These are phyloP conservation scores for Ophiostoma perfectum DNA, from an alignment of 2,329 filamentous ascomycete genomes.

Conservation along the genomic window DNA sequence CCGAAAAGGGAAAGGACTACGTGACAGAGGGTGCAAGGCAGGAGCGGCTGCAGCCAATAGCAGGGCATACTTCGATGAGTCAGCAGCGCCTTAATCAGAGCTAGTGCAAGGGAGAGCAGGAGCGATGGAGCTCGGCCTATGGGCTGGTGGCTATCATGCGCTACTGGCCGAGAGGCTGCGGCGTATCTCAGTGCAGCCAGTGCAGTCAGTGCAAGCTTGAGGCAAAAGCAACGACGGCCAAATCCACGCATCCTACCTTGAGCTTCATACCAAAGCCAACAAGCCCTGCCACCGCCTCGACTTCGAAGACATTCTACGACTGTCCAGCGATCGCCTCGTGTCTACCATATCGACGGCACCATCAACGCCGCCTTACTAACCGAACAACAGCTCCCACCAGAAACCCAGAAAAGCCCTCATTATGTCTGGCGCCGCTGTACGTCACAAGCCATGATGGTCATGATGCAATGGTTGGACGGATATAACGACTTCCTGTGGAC, in stretches of 20 bases:
- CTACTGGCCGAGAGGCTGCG: neutral
- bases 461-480: neutral
- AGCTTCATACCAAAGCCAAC: neutral
- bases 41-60: neutral
- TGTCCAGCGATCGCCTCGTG: neutral
- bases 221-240: constrained; percentile 4
- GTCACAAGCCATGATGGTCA: constrained; percentile 21
- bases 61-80: neutral
- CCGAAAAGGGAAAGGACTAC: constrained; percentile 5
- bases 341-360: neutral
- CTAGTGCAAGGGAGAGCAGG: constrained; percentile 8
- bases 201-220: neutral
- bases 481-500: neutral
- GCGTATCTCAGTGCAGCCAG: neutral
- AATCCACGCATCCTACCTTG: neutral
- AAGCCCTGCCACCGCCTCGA: neutral
- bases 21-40: neutral
- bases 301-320: neutral
- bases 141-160: neutral
- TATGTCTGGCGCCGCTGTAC: constrained; percentile 30
- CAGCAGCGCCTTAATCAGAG: neutral
- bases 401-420: constrained; percentile 25
- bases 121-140: constrained; percentile 2
- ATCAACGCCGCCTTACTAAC: neutral
- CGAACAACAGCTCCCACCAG: neutral